A percentile compares a stretch with the other conserved stretches of the same genome.
Conservation (phyloP, 202 grass and related monocot species). For the Panicum hallii region DNA sequence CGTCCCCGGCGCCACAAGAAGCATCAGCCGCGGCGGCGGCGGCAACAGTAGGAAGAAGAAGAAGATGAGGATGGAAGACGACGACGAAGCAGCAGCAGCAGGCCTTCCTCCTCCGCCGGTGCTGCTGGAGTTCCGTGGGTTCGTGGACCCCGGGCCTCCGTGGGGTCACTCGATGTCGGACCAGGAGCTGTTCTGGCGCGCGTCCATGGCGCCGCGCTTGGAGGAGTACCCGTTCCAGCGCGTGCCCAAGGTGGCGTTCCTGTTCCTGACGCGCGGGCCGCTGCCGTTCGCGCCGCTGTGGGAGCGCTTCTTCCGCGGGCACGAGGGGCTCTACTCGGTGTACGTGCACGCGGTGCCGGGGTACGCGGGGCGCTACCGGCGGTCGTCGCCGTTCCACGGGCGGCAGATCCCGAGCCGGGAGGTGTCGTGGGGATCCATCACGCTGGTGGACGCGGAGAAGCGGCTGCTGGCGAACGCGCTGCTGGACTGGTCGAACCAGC, state of each 20-base stretch:
- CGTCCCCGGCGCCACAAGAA: background rate
- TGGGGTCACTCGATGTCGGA: slow-evolving; percentile 57
- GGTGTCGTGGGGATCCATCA: slow-evolving; percentile 81
- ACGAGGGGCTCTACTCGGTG: slow-evolving; percentile 62
- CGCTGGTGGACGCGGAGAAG: slow-evolving; percentile 84
- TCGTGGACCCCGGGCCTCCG: slow-evolving; percentile 27
- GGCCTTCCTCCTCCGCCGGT: too few species aligned
- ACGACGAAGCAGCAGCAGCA: too few species aligned
- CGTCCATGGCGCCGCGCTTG: slow-evolving; percentile 58
- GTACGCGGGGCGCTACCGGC: background rate
- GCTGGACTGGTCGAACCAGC: slow-evolving; percentile 71
- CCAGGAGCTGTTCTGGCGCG: slow-evolving; percentile 62
- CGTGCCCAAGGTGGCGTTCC: slow-evolving; percentile 67
- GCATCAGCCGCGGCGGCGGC: too few species aligned
- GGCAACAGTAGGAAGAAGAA: background rate
- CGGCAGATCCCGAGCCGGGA: slow-evolving; percentile 75
- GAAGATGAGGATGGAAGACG: background rate
- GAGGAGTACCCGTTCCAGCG: slow-evolving; percentile 57
- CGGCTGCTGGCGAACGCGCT: slow-evolving; percentile 76
- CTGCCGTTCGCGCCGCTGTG: slow-evolving; percentile 57
- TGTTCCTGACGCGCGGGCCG: slow-evolving; percentile 61
- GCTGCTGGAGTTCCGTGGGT: slow-evolving; percentile 3
- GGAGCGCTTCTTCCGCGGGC: slow-evolving; percentile 67
- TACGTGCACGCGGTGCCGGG: slow-evolving; percentile 61
- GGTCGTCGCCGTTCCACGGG: slow-evolving; percentile 38